Evolutionary conservation across 495 filamentous ascomycete species (phyloP).

Genomic region (Lichenothelia convexa): DNA sequence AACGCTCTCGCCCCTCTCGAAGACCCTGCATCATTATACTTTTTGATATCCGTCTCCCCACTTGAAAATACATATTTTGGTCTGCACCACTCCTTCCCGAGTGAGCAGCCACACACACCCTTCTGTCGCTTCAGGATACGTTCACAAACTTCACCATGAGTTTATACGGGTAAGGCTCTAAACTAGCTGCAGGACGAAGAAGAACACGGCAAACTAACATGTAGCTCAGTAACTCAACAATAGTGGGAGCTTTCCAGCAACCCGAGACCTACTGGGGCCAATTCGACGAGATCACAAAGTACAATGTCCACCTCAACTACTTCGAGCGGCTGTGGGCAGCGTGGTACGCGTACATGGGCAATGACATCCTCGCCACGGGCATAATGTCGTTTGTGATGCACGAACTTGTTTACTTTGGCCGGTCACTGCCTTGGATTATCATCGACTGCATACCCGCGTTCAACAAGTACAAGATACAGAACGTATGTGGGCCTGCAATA

Average conservation of each 20-base stretch:
- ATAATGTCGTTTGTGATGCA: constrained; percentile 96
- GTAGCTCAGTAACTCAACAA: constrained; percentile 4
- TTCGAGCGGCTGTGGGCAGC: constrained; percentile 78
- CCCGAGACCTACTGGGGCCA: constrained; percentile 47
- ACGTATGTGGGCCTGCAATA: constrained; percentile 30
- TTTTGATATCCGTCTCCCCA: too few relatives aligned
- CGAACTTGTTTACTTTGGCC: constrained; percentile 83
- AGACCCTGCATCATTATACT: too few relatives aligned
- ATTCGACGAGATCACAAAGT: constrained; percentile 70
- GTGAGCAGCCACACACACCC: too few relatives aligned
- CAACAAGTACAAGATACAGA: constrained; percentile 87
- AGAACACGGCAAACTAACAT: too few relatives aligned
- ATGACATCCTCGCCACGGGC: constrained; percentile 85
- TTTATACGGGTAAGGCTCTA: too few relatives aligned
- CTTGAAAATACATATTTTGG: too few relatives aligned
- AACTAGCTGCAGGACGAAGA: too few relatives aligned
- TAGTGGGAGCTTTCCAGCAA: constrained; percentile 7
- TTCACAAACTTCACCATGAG: too few relatives aligned
- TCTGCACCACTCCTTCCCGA: too few relatives aligned
- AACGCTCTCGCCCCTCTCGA: too few relatives aligned
- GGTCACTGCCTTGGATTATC: constrained; percentile 82
- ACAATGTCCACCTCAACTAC: constrained; percentile 74
- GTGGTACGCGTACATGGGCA: constrained; percentile 98
- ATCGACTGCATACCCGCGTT: constrained; percentile 76
- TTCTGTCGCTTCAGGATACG: too few relatives aligned